Base-by-base conservation (phyloP, 768 basidiomycete genomes). In the Suillus ampliporus region DNA sequence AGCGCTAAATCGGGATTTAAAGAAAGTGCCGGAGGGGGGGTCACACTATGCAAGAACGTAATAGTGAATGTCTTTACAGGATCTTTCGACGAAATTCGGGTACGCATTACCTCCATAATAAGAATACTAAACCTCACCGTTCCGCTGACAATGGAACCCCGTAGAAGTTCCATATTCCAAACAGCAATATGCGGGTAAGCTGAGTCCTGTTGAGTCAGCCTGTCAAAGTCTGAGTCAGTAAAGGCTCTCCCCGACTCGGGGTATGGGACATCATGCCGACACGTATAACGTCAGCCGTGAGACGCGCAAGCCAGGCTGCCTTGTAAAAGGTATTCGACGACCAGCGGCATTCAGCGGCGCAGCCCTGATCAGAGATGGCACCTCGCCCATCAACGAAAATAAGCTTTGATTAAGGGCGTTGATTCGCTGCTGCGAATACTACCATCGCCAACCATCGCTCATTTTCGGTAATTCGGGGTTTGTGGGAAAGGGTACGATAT, bases 161-260 rank as follows among this genome's bases (percentile, higher is more conserved):
- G 28, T 31, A 13, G 28, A 50, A 19, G 26, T 31, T 10, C 46
- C 28, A 51, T 28, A 51, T 51, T 51, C 19, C 28, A 31, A 50
- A 31, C 7, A 26, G 7, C 10, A 50, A 50, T 10, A 28, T 28
- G 17, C 48, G 48, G 48, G 17, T 2, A 51, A 13, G 50, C 31
- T 31, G 50, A 51, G 28, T 51, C 50, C 31, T 11, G 50, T 51
- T 31, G 50, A 51, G 28, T 51, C 50, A 51, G 50, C 50, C 48
- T 51, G 28, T 31, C 48, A 5, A 19, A 51, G 17, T 10, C 50
- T n/a, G 50, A 51, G 19, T 51, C 48, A 50, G 9, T 17, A 10
- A 0, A 10, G 31, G 31, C 6, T 31, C 31, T 31, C 31, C n/a
- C n/a, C 4, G 31, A 28, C 47, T 48, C 14, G 8, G 8, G 4